Evolutionary conservation across 345 rosid genomes (phyloP).

Genomic region (Euphorbia pulcherrima): DNA sequence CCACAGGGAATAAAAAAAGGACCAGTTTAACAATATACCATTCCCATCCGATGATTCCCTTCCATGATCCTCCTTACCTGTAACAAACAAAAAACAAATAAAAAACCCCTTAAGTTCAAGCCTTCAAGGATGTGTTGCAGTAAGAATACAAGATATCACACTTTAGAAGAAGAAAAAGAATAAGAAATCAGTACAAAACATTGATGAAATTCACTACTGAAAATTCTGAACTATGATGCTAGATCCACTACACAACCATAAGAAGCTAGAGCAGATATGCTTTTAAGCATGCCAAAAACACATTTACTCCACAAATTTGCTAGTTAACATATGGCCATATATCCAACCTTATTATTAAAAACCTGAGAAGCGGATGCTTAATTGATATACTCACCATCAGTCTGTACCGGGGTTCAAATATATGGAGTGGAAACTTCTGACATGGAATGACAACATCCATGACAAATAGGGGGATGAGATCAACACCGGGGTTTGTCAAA

Average conservation of each 20-base stretch:
- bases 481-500: slow-evolving; percentile 69
- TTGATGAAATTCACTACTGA: not conserved
- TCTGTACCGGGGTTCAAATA: slow-evolving; percentile 89
- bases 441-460: slow-evolving; percentile 90
- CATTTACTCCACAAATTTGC: not conserved
- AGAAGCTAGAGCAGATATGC: not conserved
- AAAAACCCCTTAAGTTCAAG: not conserved
- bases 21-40: slow-evolving; percentile 44
- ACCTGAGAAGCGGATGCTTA: slow-evolving; percentile 2
- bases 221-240: not conserved
- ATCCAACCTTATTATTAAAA: no score
- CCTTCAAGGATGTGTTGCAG: not conserved
- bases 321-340: not conserved
- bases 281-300: not conserved
- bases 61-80: slow-evolving; percentile 97
- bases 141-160: not conserved
- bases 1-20: slow-evolving; percentile 16
- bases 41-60: slow-evolving; percentile 96
- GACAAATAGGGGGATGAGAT: slow-evolving; percentile 82
- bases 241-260: not conserved
- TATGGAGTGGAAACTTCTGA: slow-evolving; percentile 79
- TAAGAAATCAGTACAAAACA: not conserved
- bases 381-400: slow-evolving; percentile 67
- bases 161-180: not conserved
- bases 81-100: slow-evolving; percentile 6